phyloP scores from a whole-genome alignment of 768 basidiomycete species.

The Kwoniella sp. region DNA sequence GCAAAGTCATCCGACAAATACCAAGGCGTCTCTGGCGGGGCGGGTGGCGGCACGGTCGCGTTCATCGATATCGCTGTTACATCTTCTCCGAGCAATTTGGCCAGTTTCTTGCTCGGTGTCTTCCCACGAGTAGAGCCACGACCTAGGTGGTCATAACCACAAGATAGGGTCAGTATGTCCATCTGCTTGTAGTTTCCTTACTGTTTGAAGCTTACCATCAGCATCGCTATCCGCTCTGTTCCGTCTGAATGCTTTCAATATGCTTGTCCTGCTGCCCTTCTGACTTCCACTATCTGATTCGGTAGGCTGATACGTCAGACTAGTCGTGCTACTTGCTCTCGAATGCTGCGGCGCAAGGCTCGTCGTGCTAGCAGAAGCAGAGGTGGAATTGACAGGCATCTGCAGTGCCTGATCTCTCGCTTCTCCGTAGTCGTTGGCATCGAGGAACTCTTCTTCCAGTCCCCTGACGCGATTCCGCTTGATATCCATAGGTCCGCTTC shows the following conservation, averaged over 20 bases:
- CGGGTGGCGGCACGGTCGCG: constrained; percentile 16
- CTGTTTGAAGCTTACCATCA: constrained; percentile 40
- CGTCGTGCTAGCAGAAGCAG: constrained; percentile 15
- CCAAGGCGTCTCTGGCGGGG: constrained; percentile 64
- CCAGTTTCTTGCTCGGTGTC: constrained; percentile 45
- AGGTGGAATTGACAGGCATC: constrained; percentile 21
- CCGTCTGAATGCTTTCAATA: constrained; percentile 39
- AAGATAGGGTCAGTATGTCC: too few species aligned
- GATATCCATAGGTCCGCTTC: constrained; percentile 4
- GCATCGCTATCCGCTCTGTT: constrained; percentile 37
- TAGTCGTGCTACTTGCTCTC: constrained; percentile 25
- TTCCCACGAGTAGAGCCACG: constrained; percentile 17
- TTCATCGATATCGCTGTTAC: constrained; percentile 17
- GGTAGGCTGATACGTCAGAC: constrained; percentile 41
- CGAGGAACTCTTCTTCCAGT: constrained; percentile 51
- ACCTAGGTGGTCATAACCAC: background rate
- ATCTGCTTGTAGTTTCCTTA: too few species aligned
- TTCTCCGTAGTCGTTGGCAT: constrained; percentile 31
- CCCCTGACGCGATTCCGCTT: constrained; percentile 33
- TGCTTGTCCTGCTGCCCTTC: constrained; percentile 32
- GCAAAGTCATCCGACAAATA: constrained; percentile 81
- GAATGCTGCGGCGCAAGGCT: constrained; percentile 14
- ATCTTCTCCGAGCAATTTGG: constrained; percentile 54
- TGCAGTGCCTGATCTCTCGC: constrained; percentile 25
- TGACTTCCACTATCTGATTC: constrained; percentile 42